Conservation (phyloP, 176 grass and related monocot genomes). For the Raddia distichophylla region DNA sequence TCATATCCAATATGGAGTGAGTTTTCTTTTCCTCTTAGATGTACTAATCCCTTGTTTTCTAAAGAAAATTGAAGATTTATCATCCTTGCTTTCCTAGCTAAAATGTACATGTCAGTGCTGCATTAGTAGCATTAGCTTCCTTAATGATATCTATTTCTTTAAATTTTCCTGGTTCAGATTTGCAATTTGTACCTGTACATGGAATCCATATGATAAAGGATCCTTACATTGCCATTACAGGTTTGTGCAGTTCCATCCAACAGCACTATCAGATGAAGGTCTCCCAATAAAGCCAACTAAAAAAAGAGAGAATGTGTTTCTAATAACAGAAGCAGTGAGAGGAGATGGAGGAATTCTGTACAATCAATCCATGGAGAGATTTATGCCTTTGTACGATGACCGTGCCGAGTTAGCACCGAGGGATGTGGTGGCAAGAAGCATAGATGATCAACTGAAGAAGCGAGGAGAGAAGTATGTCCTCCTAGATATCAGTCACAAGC, state of each 20-base stretch:
- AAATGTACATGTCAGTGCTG: not conserved
- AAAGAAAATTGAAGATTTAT: not conserved
- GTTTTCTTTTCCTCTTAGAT: conserved; percentile 46
- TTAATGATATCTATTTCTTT: not conserved
- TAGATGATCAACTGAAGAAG: conserved; percentile 96
- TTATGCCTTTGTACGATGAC: conserved; percentile 89
- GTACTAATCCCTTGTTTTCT: conserved; percentile 5
- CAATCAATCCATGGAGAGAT: conserved; percentile 90
- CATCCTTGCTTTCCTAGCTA: not conserved
- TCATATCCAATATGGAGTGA: conserved; percentile 99
- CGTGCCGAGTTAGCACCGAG: conserved; percentile 81
- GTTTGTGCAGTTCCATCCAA: conserved; percentile 99
- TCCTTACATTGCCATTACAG: conserved; percentile 37
- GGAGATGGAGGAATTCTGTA: conserved; percentile 93
- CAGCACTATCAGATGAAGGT: conserved; percentile 88
- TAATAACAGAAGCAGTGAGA: conserved; percentile 92
- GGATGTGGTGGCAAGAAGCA: conserved; percentile 91
- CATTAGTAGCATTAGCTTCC: not conserved
- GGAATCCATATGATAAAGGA: not conserved
- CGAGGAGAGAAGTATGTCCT: conserved; percentile 79
- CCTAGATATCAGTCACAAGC: conserved; percentile 90
- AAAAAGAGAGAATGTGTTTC: conserved; percentile 86
- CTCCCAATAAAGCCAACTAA: conserved; percentile 76
- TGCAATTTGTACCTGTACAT: not conserved
- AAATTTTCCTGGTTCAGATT: conserved; percentile 24